Evolutionary conservation across 176 grass and related monocot genomes (phyloP), one percentile per base, ranked within the genome.

Genomic region (Triticum timopheevii): DNA sequence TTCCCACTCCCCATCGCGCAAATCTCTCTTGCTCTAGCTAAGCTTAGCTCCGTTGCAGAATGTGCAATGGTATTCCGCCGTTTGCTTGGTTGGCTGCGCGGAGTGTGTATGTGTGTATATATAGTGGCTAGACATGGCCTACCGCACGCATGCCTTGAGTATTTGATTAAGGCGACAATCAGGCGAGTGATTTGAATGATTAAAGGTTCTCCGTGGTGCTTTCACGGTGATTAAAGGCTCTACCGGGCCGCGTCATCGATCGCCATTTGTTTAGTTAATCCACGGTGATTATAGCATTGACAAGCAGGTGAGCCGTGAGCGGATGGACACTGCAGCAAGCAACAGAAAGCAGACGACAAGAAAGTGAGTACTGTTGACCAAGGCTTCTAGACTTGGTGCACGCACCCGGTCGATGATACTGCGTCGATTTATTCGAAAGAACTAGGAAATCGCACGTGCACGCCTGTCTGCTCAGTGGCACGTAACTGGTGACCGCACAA

Each of bases 101-200:
- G 62, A 65, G 79, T n/a, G 1, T 23, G 2, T 7, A 1, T 64
- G 36, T 36, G 3, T n/a, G 13, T 39, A 10, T 40, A 40, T 91
- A 87, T 91, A 90, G 80, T 7, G 19, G 19, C 19, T 58, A 58
- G 54, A 58, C 2, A 58, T 22, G 19, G 7, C 54, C 54, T 0
- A 58, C 54, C 54, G 19, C 54, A 58, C 54, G 54, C 54, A 8
- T 58, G 54, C 6, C 54, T 58, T 54, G 7, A 58, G 54, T 22
- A 0, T 0, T 58, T 58, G 54, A 22, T 22, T 58, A 58, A 58
- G 19, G 54, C 54, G 7, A 75, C 65, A 45, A 61, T 19, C 13
- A 84, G 85, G 81, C 84, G 78, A 66, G 45, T 64, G 81, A 76
- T 80, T 87, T 87, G 76, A 80, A 80, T 84, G 85, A 87, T 87